These are phyloP conservation scores for Vigna reflexopilosa DNA, from an alignment of 306 rosid species.

Conservation along the genomic window DNA sequence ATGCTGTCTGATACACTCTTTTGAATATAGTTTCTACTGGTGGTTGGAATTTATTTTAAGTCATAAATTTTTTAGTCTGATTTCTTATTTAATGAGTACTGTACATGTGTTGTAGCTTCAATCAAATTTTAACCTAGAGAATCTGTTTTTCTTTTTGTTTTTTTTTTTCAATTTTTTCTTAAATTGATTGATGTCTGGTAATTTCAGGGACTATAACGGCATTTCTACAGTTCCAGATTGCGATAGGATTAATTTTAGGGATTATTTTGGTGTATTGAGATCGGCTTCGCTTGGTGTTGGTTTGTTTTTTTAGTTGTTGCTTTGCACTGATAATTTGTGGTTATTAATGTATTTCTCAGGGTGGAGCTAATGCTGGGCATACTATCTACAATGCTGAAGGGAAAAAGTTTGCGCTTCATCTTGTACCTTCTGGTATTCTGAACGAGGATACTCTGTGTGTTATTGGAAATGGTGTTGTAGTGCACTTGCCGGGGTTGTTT, in stretches of 20 bases:
- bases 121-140: background rate
- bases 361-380: constrained; percentile 98
- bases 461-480: constrained; percentile 96
- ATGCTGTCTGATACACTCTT: background rate
- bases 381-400: constrained; percentile 97
- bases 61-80: background rate
- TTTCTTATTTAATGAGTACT: background rate
- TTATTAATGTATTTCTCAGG: constrained; percentile 50
- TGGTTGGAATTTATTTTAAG: background rate
- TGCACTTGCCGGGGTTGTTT: constrained; percentile 86
- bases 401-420: constrained; percentile 95
- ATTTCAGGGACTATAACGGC: background rate
- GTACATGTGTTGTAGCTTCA: background rate
- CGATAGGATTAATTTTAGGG: background rate
- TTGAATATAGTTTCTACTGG: background rate
- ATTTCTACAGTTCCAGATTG: background rate
- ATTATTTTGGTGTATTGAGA: background rate
- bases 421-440: constrained; percentile 94
- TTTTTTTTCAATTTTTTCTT: too few species aligned
- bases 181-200: background rate
- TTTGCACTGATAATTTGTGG: constrained; percentile 34
- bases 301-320: background rate
- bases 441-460: constrained; percentile 90
- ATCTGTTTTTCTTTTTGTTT: background rate
- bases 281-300: constrained; percentile 5